Percentiles rank a stretch among this genome's conserved stretches.
These are phyloP conservation scores for Rhizoclosmatium globosum DNA, from an alignment of 192 early-diverging fungal species.

Conservation along the genomic window DNA sequence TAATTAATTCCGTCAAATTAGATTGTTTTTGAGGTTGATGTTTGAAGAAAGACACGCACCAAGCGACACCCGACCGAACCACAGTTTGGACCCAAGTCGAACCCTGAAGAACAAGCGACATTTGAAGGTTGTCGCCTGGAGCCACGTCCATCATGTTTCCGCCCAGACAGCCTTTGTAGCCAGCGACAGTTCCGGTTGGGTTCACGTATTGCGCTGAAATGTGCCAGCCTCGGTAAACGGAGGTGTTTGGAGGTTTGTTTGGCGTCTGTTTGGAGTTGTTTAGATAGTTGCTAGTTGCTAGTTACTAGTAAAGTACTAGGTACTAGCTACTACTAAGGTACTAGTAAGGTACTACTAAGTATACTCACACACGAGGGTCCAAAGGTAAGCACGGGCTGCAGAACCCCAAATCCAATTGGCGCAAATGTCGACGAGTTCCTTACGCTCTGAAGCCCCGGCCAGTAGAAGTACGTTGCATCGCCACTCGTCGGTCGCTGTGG, in stretches of 20 bases:
- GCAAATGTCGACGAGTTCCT: background rate
- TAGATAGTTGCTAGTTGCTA: no score
- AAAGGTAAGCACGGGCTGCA: conserved; percentile 32
- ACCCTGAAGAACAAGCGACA: conserved; percentile 19
- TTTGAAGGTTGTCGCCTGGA: conserved; percentile 14
- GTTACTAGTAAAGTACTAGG: no score
- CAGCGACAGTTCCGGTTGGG: background rate
- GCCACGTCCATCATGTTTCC: conserved; percentile 32
- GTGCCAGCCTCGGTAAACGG: conserved; percentile 35
- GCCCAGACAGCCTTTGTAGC: conserved; percentile 22
- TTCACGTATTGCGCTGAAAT: conserved; percentile 34
- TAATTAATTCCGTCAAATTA: no score
- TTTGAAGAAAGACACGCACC: background rate
- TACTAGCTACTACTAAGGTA: no score
- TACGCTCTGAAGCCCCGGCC: conserved; percentile 31
- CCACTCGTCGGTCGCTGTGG: conserved; percentile 13
- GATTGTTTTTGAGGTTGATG: no score
- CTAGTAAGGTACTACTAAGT: no score
- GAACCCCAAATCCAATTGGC: conserved; percentile 31
- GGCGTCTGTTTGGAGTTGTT: background rate
- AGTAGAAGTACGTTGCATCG: conserved; percentile 37
- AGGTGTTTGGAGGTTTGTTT: conserved; percentile 9
- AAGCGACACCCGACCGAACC: conserved; percentile 15
- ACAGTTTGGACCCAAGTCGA: conserved; percentile 32
- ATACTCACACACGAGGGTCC: conserved; percentile 11